These are phyloP conservation scores for Neurospora tetrasperma DNA, from an alignment of 495 filamentous ascomycete genomes.

Conservation along the genomic window DNA sequence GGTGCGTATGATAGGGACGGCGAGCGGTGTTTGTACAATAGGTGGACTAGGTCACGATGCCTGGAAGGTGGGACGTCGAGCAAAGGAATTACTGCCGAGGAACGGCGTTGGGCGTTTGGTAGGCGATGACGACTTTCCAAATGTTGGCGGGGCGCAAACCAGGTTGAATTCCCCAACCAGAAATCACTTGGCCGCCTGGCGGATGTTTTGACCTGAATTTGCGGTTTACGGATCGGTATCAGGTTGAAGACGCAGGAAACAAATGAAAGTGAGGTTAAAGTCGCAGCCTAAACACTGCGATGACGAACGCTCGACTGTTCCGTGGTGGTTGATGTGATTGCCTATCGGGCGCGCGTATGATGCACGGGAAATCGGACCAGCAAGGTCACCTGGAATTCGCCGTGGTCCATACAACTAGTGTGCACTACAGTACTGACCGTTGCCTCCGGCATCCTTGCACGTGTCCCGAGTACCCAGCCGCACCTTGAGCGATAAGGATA, in stretches of 20 bases:
- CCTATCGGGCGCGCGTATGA: slow-evolving; percentile 17
- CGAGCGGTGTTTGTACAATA: slow-evolving; percentile 1
- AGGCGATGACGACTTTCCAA: slow-evolving; percentile 23
- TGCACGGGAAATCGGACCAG: slow-evolving; percentile 12
- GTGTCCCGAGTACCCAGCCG: too few relatives aligned
- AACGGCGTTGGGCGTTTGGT: neutral
- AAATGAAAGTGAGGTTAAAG: neutral
- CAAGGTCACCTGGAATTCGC: slow-evolving; percentile 3
- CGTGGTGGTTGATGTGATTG: slow-evolving; percentile 10
- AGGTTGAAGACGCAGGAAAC: neutral
- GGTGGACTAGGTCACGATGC: neutral
- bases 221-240: neutral
- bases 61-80: neutral
- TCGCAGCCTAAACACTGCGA: neutral
- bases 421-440: too few relatives aligned
- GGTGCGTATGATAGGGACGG: neutral
- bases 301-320: slow-evolving; percentile 3
- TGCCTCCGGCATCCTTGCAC: too few relatives aligned
- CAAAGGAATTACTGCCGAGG: neutral
- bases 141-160: slow-evolving; percentile 20
- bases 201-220: neutral
- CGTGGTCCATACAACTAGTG: too few relatives aligned
- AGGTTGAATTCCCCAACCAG: neutral
- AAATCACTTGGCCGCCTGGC: neutral
- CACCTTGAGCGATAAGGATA: neutral